Base-by-base conservation (phyloP, 2,329 filamentous ascomycete species). In the Calcarisporium arbuscula region DNA sequence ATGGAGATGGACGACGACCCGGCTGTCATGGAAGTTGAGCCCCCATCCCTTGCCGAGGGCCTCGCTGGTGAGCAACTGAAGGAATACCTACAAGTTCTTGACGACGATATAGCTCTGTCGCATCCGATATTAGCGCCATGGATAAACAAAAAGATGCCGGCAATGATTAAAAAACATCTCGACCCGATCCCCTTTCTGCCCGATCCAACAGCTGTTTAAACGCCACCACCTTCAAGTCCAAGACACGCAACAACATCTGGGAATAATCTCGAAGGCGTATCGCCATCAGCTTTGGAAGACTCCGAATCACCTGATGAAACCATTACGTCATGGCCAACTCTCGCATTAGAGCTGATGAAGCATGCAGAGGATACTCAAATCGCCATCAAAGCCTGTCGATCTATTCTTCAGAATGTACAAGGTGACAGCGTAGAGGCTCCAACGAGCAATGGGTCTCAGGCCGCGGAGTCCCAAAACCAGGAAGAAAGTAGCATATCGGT, bases 1-100 rank as follows among this genome's bases (percentile, higher is more conserved):
- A 72, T 82, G 20, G 78, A 82, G 52, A 58, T 81, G 23, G 78
- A 82, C 43, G 78, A 82, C 47, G 78, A 82, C 44, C 78, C 78
- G 0, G 67, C 77, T 4, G 61, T 80, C 2, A 66, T 68, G 19
- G 77, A 82, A 41, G 70, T 81, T 10, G 70, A 77, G 20, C 77
- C 78, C 1, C 73, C 74, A 0, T 79, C 77, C 1, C 57, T 82
- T 11, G 75, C 77, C 27, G 78, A 82, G 47, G 74, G 67, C 1
- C 69, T 80, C 40, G 77, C 77, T 0, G 78, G 78, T 5, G 72
- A 78, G 46, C 72, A 80, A 47, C 53, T 82, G 31, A 79, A 74
- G 43, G 57, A 67, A 20, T 64, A 74, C 28, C 61, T 82, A 5
- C 45, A 67, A 16, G 54, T 74, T 4, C 56, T 82, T 2, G 61